Evolutionary conservation across 2,329 filamentous ascomycete genomes (phyloP), one percentile per base, ranked within the genome.

Genomic region (Metarhizium sp.): DNA sequence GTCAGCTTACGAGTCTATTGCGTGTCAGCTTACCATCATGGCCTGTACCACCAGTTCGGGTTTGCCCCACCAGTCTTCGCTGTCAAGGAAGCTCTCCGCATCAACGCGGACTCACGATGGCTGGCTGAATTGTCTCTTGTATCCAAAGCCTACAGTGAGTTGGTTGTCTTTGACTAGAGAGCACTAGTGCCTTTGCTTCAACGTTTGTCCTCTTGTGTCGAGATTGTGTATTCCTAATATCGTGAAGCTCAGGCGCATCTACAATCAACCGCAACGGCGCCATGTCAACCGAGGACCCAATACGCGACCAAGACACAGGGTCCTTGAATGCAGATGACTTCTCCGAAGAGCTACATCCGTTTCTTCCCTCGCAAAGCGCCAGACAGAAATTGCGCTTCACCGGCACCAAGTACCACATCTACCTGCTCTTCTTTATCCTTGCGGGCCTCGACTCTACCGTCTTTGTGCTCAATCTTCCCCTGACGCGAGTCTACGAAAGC

Each of bases 401-500:
- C 20, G 13, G 45, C 45, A 48, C 45, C 25, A 51, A 51, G 11
- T 1, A 29, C n/a, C 38, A 38, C 49, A 36, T 38, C 4, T 51
- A 51, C 29, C 13, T 50, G 2, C 52, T 54, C 10, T 54, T 49
- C 20, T n/a, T 42, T 11, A 48, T 48, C 25, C 20, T 55, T 14
- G 47, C 45, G 7, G 53, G 47, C n/a, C 34, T 55, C n/a, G 52
- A 54, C 30, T 55, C 43, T 6, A 34, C 47, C 13, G 32, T 54
- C 18, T 54, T 54, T 34, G 40, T 54, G 45, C 52, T 54, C 18
- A 51, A 51, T 18, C 43, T 55, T 4, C 53, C 48, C 4, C 38
- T 51, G 36, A 54, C 53, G 4, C 18, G 46, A 7, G 53, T 54
- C 6, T 50, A 54, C 18, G 53, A 55, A 32, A 51, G 47, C 53